Evolutionary conservation across 129 eudicot species (phyloP).

Genomic region (Centella asiatica): DNA sequence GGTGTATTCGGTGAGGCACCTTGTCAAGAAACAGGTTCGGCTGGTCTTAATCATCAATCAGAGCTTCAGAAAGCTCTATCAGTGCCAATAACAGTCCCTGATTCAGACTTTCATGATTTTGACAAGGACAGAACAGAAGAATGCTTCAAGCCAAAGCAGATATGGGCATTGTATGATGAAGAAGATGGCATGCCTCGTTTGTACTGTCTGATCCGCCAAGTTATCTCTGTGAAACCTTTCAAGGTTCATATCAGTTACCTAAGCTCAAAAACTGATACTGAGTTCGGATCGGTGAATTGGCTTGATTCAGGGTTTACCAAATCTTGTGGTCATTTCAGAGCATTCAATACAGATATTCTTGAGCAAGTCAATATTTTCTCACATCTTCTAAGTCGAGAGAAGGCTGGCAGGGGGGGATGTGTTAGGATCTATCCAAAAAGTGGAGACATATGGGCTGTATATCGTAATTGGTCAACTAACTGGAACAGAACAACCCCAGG

Average conservation of each 20-base stretch:
- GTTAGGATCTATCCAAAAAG: conserved; percentile 71
- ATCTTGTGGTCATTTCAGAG: conserved; percentile 86
- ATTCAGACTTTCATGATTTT: conserved; percentile 92
- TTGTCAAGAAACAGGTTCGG: conserved; percentile 13
- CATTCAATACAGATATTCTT: conserved; percentile 47
- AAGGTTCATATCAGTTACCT: conserved; percentile 76
- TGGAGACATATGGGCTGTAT: conserved; percentile 91
- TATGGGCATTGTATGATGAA: conserved; percentile 98
- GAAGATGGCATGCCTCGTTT: conserved; percentile 98
- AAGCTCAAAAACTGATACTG: conserved; percentile 73
- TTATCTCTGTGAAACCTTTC: conserved; percentile 76
- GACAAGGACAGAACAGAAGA: conserved; percentile 80
- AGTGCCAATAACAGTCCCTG: conserved; percentile 80
- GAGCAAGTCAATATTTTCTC: conserved; percentile 94
- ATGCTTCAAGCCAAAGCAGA: conserved; percentile 73
- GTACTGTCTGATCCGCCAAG: conserved; percentile 80
- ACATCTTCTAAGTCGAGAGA: conserved; percentile 71
- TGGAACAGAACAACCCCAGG: conserved; percentile 62
- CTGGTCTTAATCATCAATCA: conserved; percentile 10
- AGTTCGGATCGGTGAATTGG: conserved; percentile 75
- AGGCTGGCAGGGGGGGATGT: conserved; percentile 76
- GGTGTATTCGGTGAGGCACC: conserved; percentile 14
- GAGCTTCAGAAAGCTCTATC: conserved; percentile 45
- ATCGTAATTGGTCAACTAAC: conserved; percentile 69
- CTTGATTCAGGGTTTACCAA: conserved; percentile 74